Conservation (phyloP, 1,139 yeast genomes). For the Kurtzmaniella natalensis region DNA sequence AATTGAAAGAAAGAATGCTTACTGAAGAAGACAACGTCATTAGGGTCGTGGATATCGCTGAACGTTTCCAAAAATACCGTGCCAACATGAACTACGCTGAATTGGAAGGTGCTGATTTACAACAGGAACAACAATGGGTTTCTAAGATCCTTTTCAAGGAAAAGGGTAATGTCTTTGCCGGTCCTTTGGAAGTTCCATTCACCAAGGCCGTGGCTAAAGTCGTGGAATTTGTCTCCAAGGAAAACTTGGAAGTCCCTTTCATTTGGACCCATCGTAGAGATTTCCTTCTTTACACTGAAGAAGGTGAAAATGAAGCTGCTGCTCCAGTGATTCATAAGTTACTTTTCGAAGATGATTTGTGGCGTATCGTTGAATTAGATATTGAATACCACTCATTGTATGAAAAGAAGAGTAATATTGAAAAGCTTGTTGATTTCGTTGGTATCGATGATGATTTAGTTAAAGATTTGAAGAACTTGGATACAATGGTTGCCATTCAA, state of each 20-base stretch:
- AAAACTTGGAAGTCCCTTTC: slow-evolving; percentile 88
- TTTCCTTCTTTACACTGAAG: slow-evolving; percentile 63
- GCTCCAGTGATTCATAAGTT: slow-evolving; percentile 42
- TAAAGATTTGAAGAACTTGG: slow-evolving; percentile 55
- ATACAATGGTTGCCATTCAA: slow-evolving; percentile 74
- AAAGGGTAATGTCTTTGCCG: slow-evolving; percentile 32
- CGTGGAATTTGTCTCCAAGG: slow-evolving; percentile 73
- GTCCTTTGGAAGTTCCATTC: slow-evolving; percentile 55
- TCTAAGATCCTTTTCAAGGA: slow-evolving; percentile 53
- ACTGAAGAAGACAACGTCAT: slow-evolving; percentile 90
- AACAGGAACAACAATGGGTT: slow-evolving; percentile 76
- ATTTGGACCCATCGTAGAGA: slow-evolving; percentile 96
- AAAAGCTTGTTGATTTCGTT: slow-evolving; percentile 53
- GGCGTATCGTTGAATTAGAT: slow-evolving; percentile 86
- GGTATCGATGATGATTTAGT: slow-evolving; percentile 54
- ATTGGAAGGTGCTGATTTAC: slow-evolving; percentile 64
- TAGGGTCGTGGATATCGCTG: slow-evolving; percentile 87
- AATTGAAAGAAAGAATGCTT: slow-evolving; percentile 81
- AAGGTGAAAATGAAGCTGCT: slow-evolving; percentile 32
- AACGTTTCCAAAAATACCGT: slow-evolving; percentile 80
- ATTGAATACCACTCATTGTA: slow-evolving; percentile 83
- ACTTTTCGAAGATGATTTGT: slow-evolving; percentile 77
- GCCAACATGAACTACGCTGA: slow-evolving; percentile 60
- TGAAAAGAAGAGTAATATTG: slow-evolving; percentile 67
- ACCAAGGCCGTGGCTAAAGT: slow-evolving; percentile 69